Evolutionary conservation across 352 stramenopile genomes (phyloP), one percentile per base, ranked within the genome.

Genomic region (Phytophthora nicotianae): DNA sequence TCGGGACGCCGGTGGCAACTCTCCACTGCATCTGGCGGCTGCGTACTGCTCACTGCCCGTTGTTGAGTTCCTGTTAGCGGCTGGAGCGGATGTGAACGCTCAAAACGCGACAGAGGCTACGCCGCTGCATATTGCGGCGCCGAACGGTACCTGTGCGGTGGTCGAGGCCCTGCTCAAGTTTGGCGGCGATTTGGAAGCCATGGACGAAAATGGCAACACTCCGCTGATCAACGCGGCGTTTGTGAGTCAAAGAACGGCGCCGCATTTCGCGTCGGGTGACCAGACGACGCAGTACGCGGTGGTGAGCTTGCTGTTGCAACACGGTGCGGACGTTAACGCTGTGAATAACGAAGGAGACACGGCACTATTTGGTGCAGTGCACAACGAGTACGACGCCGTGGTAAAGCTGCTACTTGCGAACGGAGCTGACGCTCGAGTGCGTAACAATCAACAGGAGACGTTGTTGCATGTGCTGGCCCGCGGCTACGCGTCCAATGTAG

Each of bases 151-250:
- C 27, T 56, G 50, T 16, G 35, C 21, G 0, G 59, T 81, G 6
- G 68, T 76, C 6, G 38, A 70, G 14, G n/a, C 51, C 8, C 37
- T 84, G 20, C 41, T 81, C 11, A 38, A 51, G 14, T 57, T 57
- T 9, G 70, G 75, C 5, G 68, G 58, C 8, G 70, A 79, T 8
- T 23, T 74, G 23, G 60, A 80, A 32, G 61, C 62, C 6, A 49
- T 27, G 0, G 70, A 79, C 33, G 52, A 65, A 5, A 41, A 49
- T 17, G 67, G 70, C 45, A 78, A 78, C 40, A 80, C 75, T 21
- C 60, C 75, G 19, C 48, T 83, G 33, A 68, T 79, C 20, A 51
- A 72, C 14, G 75, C 75, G 0, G 53, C 70, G 11, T 82, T 77
- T 43, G 57, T 82, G 40, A 70, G 33, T 29, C 70, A 82, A 56